Conservation (phyloP, 331 rosid genomes). For the Telfairia occidentalis region DNA sequence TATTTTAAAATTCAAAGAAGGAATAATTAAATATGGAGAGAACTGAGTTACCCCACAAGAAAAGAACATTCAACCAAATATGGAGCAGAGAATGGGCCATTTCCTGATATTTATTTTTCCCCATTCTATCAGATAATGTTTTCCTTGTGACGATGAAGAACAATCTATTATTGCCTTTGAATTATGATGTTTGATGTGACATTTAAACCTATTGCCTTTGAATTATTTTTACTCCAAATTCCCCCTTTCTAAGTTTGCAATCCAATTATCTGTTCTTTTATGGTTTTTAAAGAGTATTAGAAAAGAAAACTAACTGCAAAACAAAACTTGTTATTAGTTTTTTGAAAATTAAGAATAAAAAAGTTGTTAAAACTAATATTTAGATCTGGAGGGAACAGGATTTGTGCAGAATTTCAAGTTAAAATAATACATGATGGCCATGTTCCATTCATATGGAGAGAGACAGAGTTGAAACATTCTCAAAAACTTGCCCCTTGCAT, state of each 20-base stretch:
- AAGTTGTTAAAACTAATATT: not conserved
- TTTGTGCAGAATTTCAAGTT: not conserved
- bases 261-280: not conserved
- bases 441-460: not conserved
- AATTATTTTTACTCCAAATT: not conserved
- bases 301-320: not conserved
- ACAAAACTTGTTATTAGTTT: not conserved
- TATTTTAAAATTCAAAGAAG: not conserved
- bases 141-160: not conserved
- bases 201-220: not conserved
- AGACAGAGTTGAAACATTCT: not conserved
- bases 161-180: not conserved
- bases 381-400: not conserved
- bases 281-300: not conserved
- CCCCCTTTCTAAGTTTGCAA: not conserved
- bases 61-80: not conserved
- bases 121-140: not conserved
- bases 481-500: not conserved
- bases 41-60: slow-evolving; percentile 8
- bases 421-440: not conserved
- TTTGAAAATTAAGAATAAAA: not conserved
- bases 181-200: not conserved
- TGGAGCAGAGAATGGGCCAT: not conserved
- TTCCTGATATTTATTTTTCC: slow-evolving; percentile 1
- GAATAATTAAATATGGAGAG: slow-evolving; percentile 1